phyloP scores from a whole-genome alignment of 768 basidiomycete genomes.

The Lyophyllum atratum region DNA sequence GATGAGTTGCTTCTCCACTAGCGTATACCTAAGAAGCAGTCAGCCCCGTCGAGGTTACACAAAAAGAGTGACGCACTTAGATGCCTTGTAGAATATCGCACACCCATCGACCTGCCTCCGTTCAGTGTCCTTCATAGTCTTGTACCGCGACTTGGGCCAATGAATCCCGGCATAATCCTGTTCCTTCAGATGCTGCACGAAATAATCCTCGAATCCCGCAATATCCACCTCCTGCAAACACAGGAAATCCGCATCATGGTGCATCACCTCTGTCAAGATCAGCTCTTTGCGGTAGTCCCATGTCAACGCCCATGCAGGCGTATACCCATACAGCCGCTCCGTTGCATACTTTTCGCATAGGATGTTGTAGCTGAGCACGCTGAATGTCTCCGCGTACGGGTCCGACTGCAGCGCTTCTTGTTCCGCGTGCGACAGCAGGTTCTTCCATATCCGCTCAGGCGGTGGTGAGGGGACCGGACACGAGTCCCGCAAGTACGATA shows the following conservation, averaged over 20 bases:
- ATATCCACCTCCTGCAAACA: conserved; percentile 97
- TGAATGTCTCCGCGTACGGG: conserved; percentile 73
- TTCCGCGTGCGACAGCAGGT: conserved; percentile 58
- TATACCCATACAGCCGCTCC: conserved; percentile 89
- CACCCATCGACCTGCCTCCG: conserved; percentile 91
- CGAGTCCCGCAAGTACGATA: conserved; percentile 91
- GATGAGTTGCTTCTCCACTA: conserved; percentile 91
- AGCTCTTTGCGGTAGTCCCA: conserved; percentile 94
- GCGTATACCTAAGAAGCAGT: conserved; percentile 64
- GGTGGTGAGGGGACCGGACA: conserved; percentile 82
- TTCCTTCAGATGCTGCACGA: conserved; percentile 67
- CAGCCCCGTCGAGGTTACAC: conserved; percentile 9
- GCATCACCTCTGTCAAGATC: conserved; percentile 82
- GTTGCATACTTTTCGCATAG: conserved; percentile 92
- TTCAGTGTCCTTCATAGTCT: conserved; percentile 90
- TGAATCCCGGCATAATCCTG: conserved; percentile 90
- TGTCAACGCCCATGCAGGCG: conserved; percentile 93
- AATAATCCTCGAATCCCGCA: conserved; percentile 90
- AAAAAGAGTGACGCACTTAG: conserved; percentile 60
- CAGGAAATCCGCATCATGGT: conserved; percentile 83
- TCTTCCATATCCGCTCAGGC: conserved; percentile 78
- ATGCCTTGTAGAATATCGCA: conserved; percentile 91
- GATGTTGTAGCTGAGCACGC: conserved; percentile 89
- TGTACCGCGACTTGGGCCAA: conserved; percentile 90
- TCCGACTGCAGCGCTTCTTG: conserved; percentile 63